phyloP scores from a whole-genome alignment of 768 basidiomycete species.

The Boletellus emodensis region DNA sequence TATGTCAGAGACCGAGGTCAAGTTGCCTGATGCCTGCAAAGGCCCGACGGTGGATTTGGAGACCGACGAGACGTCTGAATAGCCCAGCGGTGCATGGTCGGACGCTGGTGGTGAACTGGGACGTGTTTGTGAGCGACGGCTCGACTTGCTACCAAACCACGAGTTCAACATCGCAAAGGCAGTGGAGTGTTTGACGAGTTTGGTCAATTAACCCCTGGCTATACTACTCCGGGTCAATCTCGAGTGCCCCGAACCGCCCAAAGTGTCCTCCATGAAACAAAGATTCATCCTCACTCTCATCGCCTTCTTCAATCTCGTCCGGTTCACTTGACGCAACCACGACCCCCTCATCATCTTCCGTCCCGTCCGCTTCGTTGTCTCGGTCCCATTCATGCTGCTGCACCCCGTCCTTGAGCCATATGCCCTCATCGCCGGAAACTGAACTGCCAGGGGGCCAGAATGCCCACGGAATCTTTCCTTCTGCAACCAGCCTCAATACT shows the following conservation, averaged over 20 bases:
- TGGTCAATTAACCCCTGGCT: slow-evolving; percentile 3
- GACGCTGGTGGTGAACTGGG: neutral
- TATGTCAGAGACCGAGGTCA: slow-evolving; percentile 17
- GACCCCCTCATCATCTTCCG: slow-evolving; percentile 12
- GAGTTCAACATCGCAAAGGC: slow-evolving; percentile 22
- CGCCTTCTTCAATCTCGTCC: slow-evolving; percentile 5
- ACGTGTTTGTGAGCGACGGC: slow-evolving; percentile 16
- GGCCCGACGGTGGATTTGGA: slow-evolving; percentile 19
- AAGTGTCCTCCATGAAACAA: slow-evolving; percentile 2
- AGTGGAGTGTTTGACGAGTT: neutral
- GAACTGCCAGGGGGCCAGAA: slow-evolving; percentile 69
- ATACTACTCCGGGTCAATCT: slow-evolving; percentile 19
- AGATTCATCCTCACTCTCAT: slow-evolving; percentile 14
- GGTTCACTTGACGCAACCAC: slow-evolving; percentile 11
- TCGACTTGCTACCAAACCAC: slow-evolving; percentile 31
- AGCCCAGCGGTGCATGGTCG: slow-evolving; percentile 1
- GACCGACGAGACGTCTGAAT: slow-evolving; percentile 13
- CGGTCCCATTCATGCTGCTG: slow-evolving; percentile 25
- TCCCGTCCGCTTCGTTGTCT: slow-evolving; percentile 24
- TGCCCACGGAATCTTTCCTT: slow-evolving; percentile 77
- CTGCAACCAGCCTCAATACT: slow-evolving; percentile 83
- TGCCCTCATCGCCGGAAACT: slow-evolving; percentile 39
- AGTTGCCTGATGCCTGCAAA: slow-evolving; percentile 4
- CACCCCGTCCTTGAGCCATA: slow-evolving; percentile 49
- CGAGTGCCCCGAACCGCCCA: slow-evolving; percentile 32